phyloP scores from a whole-genome alignment of 2,329 filamentous ascomycete species.

The Ceratocystis variospora region DNA sequence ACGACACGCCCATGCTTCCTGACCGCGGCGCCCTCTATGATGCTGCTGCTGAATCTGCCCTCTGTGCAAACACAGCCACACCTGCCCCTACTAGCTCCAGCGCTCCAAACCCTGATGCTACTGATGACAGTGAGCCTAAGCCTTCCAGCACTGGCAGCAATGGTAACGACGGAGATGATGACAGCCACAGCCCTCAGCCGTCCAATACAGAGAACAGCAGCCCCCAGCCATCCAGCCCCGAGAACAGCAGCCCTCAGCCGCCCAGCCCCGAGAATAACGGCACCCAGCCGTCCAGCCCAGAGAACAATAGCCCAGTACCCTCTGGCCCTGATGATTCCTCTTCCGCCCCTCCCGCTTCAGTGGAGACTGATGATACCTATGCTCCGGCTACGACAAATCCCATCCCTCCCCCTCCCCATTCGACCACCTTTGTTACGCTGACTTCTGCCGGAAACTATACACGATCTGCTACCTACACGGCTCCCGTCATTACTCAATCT shows the following conservation, averaged over 20 bases:
- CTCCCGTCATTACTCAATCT: neutral
- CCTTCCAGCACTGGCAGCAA: neutral
- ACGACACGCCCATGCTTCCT: constrained; percentile 13
- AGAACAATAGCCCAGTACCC: neutral
- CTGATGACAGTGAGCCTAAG: neutral
- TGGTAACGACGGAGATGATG: neutral
- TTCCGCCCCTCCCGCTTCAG: neutral
- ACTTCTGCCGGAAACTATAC: neutral
- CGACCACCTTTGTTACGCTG: neutral
- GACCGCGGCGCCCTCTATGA: constrained; percentile 16
- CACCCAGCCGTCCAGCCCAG: neutral
- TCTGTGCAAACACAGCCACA: constrained; percentile 5
- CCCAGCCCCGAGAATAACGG: neutral
- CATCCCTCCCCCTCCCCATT: neutral
- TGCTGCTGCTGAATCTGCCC: neutral
- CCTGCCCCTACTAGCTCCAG: neutral
- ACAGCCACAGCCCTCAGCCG: neutral
- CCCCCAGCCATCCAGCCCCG: neutral
- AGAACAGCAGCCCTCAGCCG: neutral
- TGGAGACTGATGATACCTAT: neutral
- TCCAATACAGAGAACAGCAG: neutral
- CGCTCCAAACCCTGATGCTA: neutral
- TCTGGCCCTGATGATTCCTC: neutral
- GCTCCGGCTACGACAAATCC: neutral
- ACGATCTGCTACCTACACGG: neutral